These are phyloP conservation scores for Coccomyxa sp. DNA, from an alignment of 139 green algal species.

Conservation along the genomic window DNA sequence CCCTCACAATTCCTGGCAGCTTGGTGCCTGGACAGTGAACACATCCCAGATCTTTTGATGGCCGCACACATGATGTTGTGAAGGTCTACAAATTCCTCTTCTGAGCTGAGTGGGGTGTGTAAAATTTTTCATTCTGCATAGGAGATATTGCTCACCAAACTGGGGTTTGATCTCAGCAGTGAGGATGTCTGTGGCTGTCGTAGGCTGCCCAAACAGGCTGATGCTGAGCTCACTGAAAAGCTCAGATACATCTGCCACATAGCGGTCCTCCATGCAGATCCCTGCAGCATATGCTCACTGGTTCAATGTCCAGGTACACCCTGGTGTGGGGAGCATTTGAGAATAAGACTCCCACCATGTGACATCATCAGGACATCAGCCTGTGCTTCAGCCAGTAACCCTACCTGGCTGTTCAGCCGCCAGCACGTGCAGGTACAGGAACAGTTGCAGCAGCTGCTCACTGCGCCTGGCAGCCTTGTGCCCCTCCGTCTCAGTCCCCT, in stretches of 20 bases:
- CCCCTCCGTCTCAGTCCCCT: background rate
- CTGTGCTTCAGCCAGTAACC: background rate
- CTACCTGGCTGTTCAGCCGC: no score
- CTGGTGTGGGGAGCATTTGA: background rate
- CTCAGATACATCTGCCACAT: background rate
- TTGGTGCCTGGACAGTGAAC: background rate
- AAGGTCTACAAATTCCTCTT: background rate
- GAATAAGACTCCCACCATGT: background rate
- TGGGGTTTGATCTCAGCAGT: background rate
- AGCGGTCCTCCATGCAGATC: no score
- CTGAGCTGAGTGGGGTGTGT: background rate
- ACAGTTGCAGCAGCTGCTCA: constrained; percentile 1
- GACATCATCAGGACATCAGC: background rate
- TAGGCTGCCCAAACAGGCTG: background rate
- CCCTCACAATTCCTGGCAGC: background rate
- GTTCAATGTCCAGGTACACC: background rate
- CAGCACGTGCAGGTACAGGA: constrained; percentile 6
- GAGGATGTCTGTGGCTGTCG: background rate
- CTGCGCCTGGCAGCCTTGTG: background rate
- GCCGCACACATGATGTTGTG: background rate
- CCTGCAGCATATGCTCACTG: background rate
- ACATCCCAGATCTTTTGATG: background rate
- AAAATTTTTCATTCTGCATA: no score
- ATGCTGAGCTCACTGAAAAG: background rate
- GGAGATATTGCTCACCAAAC: background rate